A percentile compares a stretch with the other conserved stretches of the same genome.
Evolutionary conservation across 805 yeast species (phyloP).

Genomic region (Suhomyces sp.): DNA sequence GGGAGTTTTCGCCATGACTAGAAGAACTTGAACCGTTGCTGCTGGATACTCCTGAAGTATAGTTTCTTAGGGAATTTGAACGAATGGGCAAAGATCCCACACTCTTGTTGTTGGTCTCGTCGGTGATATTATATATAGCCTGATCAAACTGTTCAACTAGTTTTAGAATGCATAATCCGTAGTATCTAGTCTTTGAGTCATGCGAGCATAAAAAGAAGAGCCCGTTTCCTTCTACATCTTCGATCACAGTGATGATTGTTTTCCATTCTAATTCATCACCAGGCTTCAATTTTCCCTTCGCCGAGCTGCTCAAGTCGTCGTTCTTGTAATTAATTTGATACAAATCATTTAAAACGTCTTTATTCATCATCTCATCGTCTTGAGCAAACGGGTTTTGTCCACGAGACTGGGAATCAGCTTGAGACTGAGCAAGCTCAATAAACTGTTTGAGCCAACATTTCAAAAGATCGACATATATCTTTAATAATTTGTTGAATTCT

Average conservation of each 20-base stretch:
- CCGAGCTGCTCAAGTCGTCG: constrained; percentile 24
- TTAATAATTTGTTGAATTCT: constrained; percentile 57
- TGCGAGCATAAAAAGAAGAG: constrained; percentile 87
- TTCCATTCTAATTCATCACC: constrained; percentile 73
- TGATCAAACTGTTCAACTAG: constrained; percentile 86
- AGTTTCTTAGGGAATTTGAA: neutral
- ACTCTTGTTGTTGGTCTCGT: constrained; percentile 6
- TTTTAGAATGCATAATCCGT: constrained; percentile 72
- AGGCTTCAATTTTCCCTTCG: constrained; percentile 19
- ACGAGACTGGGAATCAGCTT: neutral
- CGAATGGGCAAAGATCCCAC: neutral
- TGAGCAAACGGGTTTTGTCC: constrained; percentile 29
- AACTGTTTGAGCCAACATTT: constrained; percentile 79
- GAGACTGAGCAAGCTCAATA: constrained; percentile 25
- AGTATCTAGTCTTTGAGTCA: constrained; percentile 67
- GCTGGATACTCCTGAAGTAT: neutral
- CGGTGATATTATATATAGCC: constrained; percentile 59
- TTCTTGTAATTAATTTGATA: constrained; percentile 45
- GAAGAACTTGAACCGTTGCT: neutral
- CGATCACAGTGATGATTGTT: constrained; percentile 77
- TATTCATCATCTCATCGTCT: constrained; percentile 35
- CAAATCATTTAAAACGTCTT: constrained; percentile 39
- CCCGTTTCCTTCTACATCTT: constrained; percentile 95
- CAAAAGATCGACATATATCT: constrained; percentile 73
- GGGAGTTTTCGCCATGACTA: neutral